Conservation (phyloP, 768 basidiomycete genomes). For the Lactarius vividus region DNA sequence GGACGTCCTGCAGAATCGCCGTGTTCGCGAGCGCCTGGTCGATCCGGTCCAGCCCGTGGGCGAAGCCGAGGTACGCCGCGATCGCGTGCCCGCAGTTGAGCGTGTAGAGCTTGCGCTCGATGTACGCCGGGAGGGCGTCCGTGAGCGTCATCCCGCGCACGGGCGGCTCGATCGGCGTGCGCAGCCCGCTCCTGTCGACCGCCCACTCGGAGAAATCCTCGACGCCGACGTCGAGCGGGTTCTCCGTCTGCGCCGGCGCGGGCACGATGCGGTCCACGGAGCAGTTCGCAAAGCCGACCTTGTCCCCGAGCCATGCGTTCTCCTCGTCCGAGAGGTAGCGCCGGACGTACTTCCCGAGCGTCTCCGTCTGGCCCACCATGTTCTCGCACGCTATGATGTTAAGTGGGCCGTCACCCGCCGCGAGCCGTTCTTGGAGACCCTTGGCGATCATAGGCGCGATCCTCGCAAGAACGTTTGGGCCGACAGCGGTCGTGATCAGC, state of each 20-base stretch:
- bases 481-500: constrained; percentile 41
- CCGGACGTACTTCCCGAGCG: constrained; percentile 34
- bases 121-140: constrained; percentile 36
- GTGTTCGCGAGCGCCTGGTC: constrained; percentile 35
- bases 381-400: constrained; percentile 45
- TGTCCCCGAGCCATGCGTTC: constrained; percentile 30
- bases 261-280: constrained; percentile 42
- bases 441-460: constrained; percentile 38
- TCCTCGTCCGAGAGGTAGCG: constrained; percentile 35
- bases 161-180: constrained; percentile 31
- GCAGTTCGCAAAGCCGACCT: constrained; percentile 44
- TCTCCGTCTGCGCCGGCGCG: constrained; percentile 23
- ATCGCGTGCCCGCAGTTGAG: constrained; percentile 43
- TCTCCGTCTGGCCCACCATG: constrained; percentile 37
- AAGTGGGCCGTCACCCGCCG: constrained; percentile 29
- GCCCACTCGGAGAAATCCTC: constrained; percentile 44
- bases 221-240: constrained; percentile 40
- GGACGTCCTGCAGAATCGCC: constrained; percentile 33
- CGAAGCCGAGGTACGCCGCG: constrained; percentile 40
- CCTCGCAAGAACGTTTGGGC: constrained; percentile 36
- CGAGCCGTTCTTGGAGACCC: constrained; percentile 35
- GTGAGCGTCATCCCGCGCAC: constrained; percentile 36
- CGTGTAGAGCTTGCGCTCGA: constrained; percentile 45
- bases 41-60: constrained; percentile 35
- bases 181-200: constrained; percentile 36